Percentiles rank a stretch among this genome's conserved stretches.
Evolutionary conservation across 2,329 filamentous ascomycete species (phyloP).

Genomic region (Cephalotrichum gorgonifer): DNA sequence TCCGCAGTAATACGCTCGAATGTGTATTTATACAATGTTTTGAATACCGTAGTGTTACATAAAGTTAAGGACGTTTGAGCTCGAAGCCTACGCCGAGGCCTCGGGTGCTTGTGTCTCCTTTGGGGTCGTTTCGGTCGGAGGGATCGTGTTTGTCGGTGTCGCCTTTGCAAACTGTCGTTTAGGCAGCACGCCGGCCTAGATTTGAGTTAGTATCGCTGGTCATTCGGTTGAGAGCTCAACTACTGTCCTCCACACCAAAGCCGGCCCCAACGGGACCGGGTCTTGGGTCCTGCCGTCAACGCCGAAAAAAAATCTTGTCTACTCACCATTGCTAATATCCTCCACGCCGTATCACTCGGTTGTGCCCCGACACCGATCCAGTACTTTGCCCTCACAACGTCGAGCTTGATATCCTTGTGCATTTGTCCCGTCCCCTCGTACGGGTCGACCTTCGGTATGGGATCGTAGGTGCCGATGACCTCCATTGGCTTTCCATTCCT

Average conservation of each 20-base stretch:
- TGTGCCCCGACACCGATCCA: conserved; percentile 97
- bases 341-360: conserved; percentile 82
- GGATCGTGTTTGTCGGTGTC: neutral
- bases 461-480: conserved; percentile 75
- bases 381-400: conserved; percentile 73
- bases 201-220: conserved; percentile 1
- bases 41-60: conserved; percentile 3
- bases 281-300: neutral
- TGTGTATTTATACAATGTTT: neutral
- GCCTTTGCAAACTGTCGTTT: conserved; percentile 1
- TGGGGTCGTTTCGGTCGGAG: neutral
- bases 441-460: conserved; percentile 50
- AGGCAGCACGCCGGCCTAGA: conserved; percentile 2
- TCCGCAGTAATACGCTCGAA: neutral
- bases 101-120: neutral
- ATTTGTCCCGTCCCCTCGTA: conserved; percentile 54
- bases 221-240: too few relatives aligned
- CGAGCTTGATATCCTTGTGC: conserved; percentile 87
- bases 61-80: neutral
- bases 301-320: neutral
- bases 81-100: neutral
- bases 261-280: neutral
- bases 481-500: conserved; percentile 84
- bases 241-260: too few relatives aligned
- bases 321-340: conserved; percentile 68